Evolutionary conservation across 2,329 filamentous ascomycete genomes (phyloP), one percentile per base, ranked within the genome.

Genomic region (Penicillium sp.): DNA sequence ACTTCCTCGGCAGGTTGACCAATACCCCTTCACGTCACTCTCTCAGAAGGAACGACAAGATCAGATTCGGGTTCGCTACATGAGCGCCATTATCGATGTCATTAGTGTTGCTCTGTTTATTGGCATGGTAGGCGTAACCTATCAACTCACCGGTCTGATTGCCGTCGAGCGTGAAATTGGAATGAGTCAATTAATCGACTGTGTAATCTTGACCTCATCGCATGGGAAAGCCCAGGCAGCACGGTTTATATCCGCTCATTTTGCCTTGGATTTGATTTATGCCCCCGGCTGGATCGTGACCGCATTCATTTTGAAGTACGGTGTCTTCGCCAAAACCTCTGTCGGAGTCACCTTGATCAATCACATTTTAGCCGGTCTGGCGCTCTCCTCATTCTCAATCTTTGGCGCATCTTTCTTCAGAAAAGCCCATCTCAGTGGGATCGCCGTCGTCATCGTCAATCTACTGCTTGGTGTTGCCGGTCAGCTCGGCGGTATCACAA

Each of bases 121-220:
- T 43, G 85, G 83, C 18, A 78, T 93, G 46, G 83, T 93, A 39
- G 88, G 88, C 46, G 80, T 95, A 26, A 85, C 84, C 34, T 96
- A 95, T 65, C 90, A 96, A 61, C 75, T 95, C 48, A 88, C 88
- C 0, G 90, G 90, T 7, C 83, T 90, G 59, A 84, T 95, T 65
- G 90, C 90, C 6, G 82, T 84, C 2, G 90, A 96, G 69, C 77
- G 90, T 47, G 90, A 96, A 71, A 76, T 83, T 12, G 90, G 90
- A 49, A 93, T 95, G 79, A 88, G 88, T 4, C 87, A 90, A 53
- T 75, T 96, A 27, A 82, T 96, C 38, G 90, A 96, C 68, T 85
- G 88, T 46, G 95, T 95, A 88, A 90, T 93, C 76, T 85, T 88
- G 0, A 87, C 87, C 47, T 77, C 78, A 46, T 77, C 77, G 42